Percentiles rank a stretch among this genome's conserved stretches.
Conservation (phyloP, 164 flowering plant species). For the Aristolochia fimbriata region DNA sequence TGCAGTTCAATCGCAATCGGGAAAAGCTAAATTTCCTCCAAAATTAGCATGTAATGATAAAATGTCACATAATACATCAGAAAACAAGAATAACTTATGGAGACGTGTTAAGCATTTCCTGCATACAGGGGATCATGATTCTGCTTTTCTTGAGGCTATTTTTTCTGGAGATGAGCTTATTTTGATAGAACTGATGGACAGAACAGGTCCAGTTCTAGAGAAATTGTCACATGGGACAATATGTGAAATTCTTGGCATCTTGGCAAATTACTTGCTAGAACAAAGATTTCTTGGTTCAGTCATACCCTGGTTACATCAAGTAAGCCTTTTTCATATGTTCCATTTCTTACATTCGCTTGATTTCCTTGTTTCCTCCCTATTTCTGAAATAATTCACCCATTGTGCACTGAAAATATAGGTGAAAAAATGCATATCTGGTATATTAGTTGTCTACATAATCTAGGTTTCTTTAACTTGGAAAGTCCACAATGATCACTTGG, state of each 20-base stretch:
- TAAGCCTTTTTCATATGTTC: slow-evolving; percentile 11
- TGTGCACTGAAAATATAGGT: no score
- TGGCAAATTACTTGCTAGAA: slow-evolving; percentile 50
- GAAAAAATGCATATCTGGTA: no score
- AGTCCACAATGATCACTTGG: no score
- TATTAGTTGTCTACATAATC: no score
- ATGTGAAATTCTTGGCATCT: slow-evolving; percentile 39
- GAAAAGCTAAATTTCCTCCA: slow-evolving; percentile 24
- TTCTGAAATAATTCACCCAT: no score
- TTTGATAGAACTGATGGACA: slow-evolving; percentile 62
- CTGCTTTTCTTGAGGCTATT: slow-evolving; percentile 76
- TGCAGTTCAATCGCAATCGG: slow-evolving; percentile 15
- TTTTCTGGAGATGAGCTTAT: slow-evolving; percentile 47
- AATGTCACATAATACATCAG: slow-evolving; percentile 17
- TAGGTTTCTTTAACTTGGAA: no score
- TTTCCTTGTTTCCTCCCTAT: not conserved
- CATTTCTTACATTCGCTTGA: not conserved
- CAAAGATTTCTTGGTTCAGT: slow-evolving; percentile 45
- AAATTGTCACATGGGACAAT: slow-evolving; percentile 47
- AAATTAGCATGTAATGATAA: slow-evolving; percentile 12
- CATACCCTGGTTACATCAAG: slow-evolving; percentile 93
- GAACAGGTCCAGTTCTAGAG: slow-evolving; percentile 77
- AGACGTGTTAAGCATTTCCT: slow-evolving; percentile 40
- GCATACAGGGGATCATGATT: slow-evolving; percentile 58
- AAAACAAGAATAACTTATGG: slow-evolving; percentile 32